phyloP scores from a whole-genome alignment of 2,329 filamentous ascomycete species.

The Aspergillus sp. region DNA sequence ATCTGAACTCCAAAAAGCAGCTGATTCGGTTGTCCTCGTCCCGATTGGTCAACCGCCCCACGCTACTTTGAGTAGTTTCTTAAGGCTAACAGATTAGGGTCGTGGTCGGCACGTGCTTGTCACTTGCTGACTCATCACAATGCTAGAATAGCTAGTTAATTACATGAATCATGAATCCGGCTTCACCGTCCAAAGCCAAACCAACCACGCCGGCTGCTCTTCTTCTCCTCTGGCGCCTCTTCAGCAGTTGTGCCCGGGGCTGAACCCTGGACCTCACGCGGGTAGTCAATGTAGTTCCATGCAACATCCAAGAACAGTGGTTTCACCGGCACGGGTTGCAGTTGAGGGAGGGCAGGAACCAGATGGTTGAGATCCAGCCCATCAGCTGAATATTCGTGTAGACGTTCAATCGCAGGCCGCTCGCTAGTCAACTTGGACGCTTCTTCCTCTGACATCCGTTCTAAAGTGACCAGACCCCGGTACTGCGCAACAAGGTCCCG shows the following conservation, averaged over 20 bases:
- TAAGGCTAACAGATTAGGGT: not conserved
- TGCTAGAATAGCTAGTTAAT: too few species aligned
- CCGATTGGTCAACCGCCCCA: conserved; percentile 1
- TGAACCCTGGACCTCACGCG: conserved; percentile 47
- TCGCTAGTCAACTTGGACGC: conserved; percentile 35
- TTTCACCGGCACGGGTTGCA: conserved; percentile 82
- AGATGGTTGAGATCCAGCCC: conserved; percentile 71
- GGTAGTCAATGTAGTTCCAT: conserved; percentile 96
- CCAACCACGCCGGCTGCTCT: conserved; percentile 64
- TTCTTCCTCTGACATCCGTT: conserved; percentile 52
- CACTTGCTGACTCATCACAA: not conserved
- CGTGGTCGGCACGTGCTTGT: not conserved
- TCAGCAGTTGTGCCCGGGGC: conserved; percentile 17
- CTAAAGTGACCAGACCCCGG: conserved; percentile 78
- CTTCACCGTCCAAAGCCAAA: conserved; percentile 58
- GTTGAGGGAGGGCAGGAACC: conserved; percentile 77
- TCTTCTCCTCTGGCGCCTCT: conserved; percentile 33
- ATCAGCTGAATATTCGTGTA: conserved; percentile 66
- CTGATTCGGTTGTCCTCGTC: conserved; percentile 6
- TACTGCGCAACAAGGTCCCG: conserved; percentile 69
- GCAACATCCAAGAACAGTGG: conserved; percentile 93
- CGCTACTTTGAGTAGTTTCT: not conserved
- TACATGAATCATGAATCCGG: not conserved
- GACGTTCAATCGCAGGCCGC: conserved; percentile 63
- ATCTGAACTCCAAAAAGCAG: not conserved